Base-by-base conservation (phyloP, 225 moss, liverwort and hornwort species). In the Physcomitrium patens region DNA sequence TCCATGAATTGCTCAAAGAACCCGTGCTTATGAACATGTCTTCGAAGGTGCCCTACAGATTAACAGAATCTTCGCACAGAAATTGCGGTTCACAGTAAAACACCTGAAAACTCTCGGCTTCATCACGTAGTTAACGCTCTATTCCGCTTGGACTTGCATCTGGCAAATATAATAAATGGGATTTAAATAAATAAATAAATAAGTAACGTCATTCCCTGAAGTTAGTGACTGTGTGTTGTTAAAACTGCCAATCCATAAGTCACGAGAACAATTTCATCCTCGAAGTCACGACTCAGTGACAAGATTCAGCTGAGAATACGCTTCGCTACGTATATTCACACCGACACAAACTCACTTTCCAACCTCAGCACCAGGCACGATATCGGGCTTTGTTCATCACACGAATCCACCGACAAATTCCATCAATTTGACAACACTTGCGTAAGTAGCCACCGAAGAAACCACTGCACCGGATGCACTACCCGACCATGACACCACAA, bases 271-370 rank as follows among this genome's bases (percentile, higher is more conserved):
- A 47, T 78, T 64, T 83, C 75, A n/a, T 72, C 44, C 60, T 46
- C 78, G 50, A 97, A 93, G 67, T 94, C 79, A 52, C 85, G 87
- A 94, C 78, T 91, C 67, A n/a, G n/a, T n/a, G 54, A 94, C 88
- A 7, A 97, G 84, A 57, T 88, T 82, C 77, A 97, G 86, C 76
- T 93, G 82, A 68, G 93, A 94, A 71, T 91, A 97, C 60, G 73
- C 79, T 81, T 89, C 82, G 60, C 94, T 94, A 65, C 92, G 31
- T 31, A 31, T 5, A 90, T 74, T 82, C 94, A 77, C 94, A 94
- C 94, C 94, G 83, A 81, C 73, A 68, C 77, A 83, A n/a, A 55
- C 9, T 54, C 2, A 74, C 31, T 64, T 42, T 68, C 58, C 31
- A 68, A 53, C 57, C 23, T 83, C 63, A 79, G 66, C 57, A 61